phyloP scores from a whole-genome alignment of 2,329 filamentous ascomycete genomes.

The Alternaria novae-zelandiae region DNA sequence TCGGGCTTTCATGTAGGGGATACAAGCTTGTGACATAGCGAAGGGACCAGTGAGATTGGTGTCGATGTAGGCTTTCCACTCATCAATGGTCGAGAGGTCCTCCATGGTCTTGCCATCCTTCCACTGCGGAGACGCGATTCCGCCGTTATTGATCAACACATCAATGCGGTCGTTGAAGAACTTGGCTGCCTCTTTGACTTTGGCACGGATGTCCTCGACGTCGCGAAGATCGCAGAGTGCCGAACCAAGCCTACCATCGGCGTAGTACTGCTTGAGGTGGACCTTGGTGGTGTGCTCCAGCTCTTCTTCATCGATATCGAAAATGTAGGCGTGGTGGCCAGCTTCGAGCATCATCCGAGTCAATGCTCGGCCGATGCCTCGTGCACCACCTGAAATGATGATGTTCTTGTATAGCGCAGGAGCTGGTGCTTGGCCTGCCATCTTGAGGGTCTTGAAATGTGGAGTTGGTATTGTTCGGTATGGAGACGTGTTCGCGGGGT shows the following conservation, averaged over 20 bases:
- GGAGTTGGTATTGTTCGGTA: background rate
- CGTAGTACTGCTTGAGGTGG: constrained; percentile 48
- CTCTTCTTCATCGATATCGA: constrained; percentile 52
- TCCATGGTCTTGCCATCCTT: constrained; percentile 56
- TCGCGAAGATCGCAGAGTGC: constrained; percentile 54
- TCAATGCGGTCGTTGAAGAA: constrained; percentile 53
- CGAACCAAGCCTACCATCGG: constrained; percentile 44
- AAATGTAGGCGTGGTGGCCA: constrained; percentile 56
- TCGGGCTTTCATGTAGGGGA: constrained; percentile 55
- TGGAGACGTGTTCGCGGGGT: background rate
- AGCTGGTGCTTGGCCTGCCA: constrained; percentile 8
- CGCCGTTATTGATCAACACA: constrained; percentile 49
- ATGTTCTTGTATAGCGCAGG: constrained; percentile 37
- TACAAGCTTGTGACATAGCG: constrained; percentile 54
- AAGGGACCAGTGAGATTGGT: constrained; percentile 58
- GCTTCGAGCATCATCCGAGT: constrained; percentile 54
- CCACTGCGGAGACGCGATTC: constrained; percentile 51
- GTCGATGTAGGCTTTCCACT: constrained; percentile 57
- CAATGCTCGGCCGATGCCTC: constrained; percentile 57
- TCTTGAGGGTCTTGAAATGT: constrained; percentile 1
- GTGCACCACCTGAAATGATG: constrained; percentile 53
- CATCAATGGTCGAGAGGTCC: constrained; percentile 49
- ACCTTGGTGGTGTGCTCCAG: constrained; percentile 48
- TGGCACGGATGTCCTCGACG: constrained; percentile 49
- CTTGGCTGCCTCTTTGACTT: constrained; percentile 50